A percentile compares a stretch with the other conserved stretches of the same genome.
These are phyloP conservation scores for Colletotrichum lentis DNA, from an alignment of 2,329 filamentous ascomycete genomes.

Conservation along the genomic window DNA sequence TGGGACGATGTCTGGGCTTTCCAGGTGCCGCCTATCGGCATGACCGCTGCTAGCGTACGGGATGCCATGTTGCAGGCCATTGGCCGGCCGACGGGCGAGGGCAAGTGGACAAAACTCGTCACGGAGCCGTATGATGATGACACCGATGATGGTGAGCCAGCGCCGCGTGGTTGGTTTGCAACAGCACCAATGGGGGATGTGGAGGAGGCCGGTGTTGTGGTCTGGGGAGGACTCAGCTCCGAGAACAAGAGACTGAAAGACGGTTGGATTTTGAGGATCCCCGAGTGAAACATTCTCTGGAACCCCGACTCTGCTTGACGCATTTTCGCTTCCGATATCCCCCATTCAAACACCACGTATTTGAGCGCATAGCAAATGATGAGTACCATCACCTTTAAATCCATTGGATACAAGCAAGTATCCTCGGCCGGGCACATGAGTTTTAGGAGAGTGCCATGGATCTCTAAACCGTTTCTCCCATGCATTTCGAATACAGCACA, in stretches of 20 bases:
- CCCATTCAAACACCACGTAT: neutral
- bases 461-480: slow-evolving; percentile 33
- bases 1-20: slow-evolving; percentile 71
- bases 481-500: slow-evolving; percentile 40
- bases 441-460: slow-evolving; percentile 7
- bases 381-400: neutral
- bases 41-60: slow-evolving; percentile 63
- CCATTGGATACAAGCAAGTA: neutral
- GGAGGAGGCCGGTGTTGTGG: slow-evolving; percentile 65
- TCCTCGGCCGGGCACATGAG: slow-evolving; percentile 3
- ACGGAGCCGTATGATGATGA: slow-evolving; percentile 59
- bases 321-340: no score
- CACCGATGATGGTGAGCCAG: slow-evolving; percentile 57
- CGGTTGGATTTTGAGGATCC: slow-evolving; percentile 70
- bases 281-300: slow-evolving; percentile 35
- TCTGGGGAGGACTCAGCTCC: slow-evolving; percentile 68
- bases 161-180: slow-evolving; percentile 65
- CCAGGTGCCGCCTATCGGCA: slow-evolving; percentile 64
- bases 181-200: slow-evolving; percentile 65
- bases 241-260: slow-evolving; percentile 63
- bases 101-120: slow-evolving; percentile 63
- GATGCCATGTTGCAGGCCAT: slow-evolving; percentile 63
- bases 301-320: neutral
- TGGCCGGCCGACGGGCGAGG: slow-evolving; percentile 63
- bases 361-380: slow-evolving; percentile 10